phyloP scores from a whole-genome alignment of 345 rosid genomes.

The Salix koriyanagi region DNA sequence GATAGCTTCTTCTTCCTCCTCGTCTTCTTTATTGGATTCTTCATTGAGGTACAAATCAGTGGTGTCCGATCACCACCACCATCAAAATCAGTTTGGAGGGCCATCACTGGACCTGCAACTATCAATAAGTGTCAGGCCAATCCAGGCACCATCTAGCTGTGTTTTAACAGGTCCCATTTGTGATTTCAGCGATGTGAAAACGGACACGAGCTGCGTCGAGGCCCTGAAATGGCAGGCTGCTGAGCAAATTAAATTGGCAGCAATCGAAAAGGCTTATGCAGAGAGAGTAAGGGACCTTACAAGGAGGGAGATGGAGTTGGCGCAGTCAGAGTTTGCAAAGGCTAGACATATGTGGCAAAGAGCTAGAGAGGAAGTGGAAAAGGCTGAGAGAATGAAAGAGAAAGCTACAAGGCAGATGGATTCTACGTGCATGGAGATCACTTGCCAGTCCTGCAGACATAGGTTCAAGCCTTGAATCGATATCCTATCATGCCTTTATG shows the following conservation, averaged over 20 bases:
- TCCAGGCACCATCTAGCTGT: constrained; percentile 28
- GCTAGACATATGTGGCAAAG: constrained; percentile 89
- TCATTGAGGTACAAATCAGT: constrained; percentile 21
- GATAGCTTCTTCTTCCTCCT: constrained; percentile 35
- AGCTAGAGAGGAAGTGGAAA: constrained; percentile 77
- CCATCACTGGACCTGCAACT: constrained; percentile 82
- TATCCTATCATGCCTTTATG: not conserved
- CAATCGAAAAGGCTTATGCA: constrained; percentile 85
- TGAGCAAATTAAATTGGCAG: constrained; percentile 77
- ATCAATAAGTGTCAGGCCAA: constrained; percentile 70
- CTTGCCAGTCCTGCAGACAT: constrained; percentile 96
- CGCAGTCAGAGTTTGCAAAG: constrained; percentile 80
- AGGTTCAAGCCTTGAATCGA: constrained; percentile 58
- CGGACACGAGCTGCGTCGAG: constrained; percentile 39
- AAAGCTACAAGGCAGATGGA: constrained; percentile 63
- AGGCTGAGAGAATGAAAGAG: constrained; percentile 77
- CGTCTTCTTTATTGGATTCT: constrained; percentile 6
- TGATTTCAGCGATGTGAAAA: constrained; percentile 24
- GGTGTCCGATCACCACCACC: constrained; percentile 6
- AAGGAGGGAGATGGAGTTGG: constrained; percentile 86
- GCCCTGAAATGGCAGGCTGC: constrained; percentile 89
- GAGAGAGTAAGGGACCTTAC: constrained; percentile 92
- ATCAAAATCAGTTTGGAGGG: constrained; percentile 18
- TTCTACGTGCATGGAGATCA: constrained; percentile 82
- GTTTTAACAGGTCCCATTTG: constrained; percentile 23